phyloP scores from a whole-genome alignment of 2,329 filamentous ascomycete genomes.

The Stemphylium lycopersici region DNA sequence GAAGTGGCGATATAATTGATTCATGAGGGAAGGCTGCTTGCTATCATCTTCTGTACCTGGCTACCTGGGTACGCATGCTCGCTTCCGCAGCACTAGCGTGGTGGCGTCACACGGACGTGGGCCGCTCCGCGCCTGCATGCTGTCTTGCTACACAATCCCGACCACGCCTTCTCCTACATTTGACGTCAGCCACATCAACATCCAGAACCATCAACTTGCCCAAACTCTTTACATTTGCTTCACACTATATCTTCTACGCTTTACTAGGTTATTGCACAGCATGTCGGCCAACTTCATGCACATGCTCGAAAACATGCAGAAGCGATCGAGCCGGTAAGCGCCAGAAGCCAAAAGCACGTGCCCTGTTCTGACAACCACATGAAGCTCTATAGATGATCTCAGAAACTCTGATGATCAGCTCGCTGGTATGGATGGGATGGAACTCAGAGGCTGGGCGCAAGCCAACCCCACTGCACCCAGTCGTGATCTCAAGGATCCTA shows the following conservation, averaged over 20 bases:
- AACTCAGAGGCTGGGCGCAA: slow-evolving; percentile 20
- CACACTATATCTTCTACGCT: too few relatives aligned
- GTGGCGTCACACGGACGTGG: background rate
- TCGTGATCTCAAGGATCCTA: slow-evolving; percentile 19
- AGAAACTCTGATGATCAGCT: slow-evolving; percentile 16
- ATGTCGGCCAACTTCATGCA: slow-evolving; percentile 21
- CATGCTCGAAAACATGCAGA: slow-evolving; percentile 22
- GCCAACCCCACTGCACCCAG: slow-evolving; percentile 11
- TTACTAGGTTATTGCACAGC: background rate
- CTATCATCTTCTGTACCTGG: too few relatives aligned
- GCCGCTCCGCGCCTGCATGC: background rate
- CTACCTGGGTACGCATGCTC: background rate
- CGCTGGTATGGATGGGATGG: slow-evolving; percentile 21
- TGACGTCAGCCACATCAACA: background rate
- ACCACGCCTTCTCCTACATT: slow-evolving; percentile 3
- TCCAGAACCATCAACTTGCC: background rate
- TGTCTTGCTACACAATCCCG: background rate
- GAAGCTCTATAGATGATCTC: slow-evolving; percentile 16
- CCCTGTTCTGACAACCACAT: background rate
- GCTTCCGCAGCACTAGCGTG: background rate
- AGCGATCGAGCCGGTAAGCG: slow-evolving; percentile 9
- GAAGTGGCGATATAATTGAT: too few relatives aligned
- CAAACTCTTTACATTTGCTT: background rate
- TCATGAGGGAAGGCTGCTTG: too few relatives aligned
- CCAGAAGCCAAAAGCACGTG: background rate